Percentiles rank a stretch among this genome's conserved stretches.
Evolutionary conservation across 1,139 yeast species (phyloP).

Genomic region (Arxiozyma heterogenica): DNA sequence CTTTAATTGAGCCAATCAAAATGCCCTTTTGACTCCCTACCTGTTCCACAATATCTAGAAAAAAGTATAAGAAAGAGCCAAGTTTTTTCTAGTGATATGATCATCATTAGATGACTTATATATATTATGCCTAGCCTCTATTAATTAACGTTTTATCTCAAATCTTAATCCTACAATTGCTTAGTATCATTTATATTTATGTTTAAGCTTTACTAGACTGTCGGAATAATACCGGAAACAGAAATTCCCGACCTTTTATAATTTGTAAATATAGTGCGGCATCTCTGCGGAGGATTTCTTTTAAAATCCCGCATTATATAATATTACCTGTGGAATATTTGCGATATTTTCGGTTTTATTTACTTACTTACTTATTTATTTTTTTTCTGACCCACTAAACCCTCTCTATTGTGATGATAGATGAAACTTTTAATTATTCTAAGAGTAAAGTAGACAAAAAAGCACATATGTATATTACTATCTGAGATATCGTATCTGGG

Average conservation of each 20-base stretch:
- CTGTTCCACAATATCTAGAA: neutral
- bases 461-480: no score
- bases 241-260: neutral
- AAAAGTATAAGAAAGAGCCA: neutral
- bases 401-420: neutral
- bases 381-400: neutral
- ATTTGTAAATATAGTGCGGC: no score
- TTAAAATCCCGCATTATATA: no score
- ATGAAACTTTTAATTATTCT: neutral
- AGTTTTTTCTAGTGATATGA: neutral
- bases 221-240: neutral
- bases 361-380: no score
- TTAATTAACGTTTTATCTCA: no score
- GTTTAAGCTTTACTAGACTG: neutral
- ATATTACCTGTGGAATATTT: neutral
- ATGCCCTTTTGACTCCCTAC: neutral
- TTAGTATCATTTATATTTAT: no score
- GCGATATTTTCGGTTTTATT: neutral
- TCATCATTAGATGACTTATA: no score
- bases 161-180: no score
- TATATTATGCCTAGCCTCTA: neutral
- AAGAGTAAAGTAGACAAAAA: neutral
- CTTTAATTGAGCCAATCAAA: neutral
- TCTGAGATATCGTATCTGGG: neutral
- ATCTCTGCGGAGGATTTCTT: no score